A percentile compares a stretch with the other conserved stretches of the same genome.
These are phyloP conservation scores for Hyphopichia pseudoburtonii DNA, from an alignment of 1,139 yeast genomes.

Conservation along the genomic window DNA sequence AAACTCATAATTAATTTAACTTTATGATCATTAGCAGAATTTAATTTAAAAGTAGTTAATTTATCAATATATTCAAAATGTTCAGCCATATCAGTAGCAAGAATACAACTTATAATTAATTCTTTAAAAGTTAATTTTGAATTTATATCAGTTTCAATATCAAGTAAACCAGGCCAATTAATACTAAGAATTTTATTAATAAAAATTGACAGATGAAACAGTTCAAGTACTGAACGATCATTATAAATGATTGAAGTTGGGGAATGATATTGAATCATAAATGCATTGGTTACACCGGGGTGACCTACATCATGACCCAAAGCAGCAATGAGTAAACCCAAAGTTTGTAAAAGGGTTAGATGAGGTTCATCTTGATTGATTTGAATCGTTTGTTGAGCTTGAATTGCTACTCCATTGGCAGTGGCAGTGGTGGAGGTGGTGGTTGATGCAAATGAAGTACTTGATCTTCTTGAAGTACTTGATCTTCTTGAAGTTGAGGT, in stretches of 20 bases:
- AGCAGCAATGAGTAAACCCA: slow-evolving; percentile 73
- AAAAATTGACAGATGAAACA: slow-evolving; percentile 78
- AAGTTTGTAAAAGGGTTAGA: slow-evolving; percentile 48
- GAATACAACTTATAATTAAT: slow-evolving; percentile 47
- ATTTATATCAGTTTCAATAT: slow-evolving; percentile 13
- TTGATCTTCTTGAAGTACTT: slow-evolving; percentile 1
- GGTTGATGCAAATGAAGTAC: neutral
- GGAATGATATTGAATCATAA: slow-evolving; percentile 60
- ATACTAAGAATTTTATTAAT: slow-evolving; percentile 52
- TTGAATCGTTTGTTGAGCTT: neutral
- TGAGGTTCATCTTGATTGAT: slow-evolving; percentile 11
- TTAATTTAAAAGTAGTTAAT: slow-evolving; percentile 29
- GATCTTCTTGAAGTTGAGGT: slow-evolving; percentile 1
- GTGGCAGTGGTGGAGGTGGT: neutral
- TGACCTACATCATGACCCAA: slow-evolving; percentile 96
- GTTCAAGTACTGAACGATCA: slow-evolving; percentile 74
- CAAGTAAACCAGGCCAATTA: slow-evolving; percentile 62
- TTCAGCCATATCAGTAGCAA: slow-evolving; percentile 94
- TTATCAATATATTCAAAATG: slow-evolving; percentile 73
- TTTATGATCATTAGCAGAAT: slow-evolving; percentile 22
- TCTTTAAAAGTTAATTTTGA: slow-evolving; percentile 24
- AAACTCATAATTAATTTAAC: slow-evolving; percentile 59
- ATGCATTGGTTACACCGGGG: slow-evolving; percentile 88
- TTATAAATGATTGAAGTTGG: slow-evolving; percentile 65
- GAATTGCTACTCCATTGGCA: neutral